Evolutionary conservation across 257 asterid genomes (phyloP).

Genomic region (Fraxinus pennsylvanica): DNA sequence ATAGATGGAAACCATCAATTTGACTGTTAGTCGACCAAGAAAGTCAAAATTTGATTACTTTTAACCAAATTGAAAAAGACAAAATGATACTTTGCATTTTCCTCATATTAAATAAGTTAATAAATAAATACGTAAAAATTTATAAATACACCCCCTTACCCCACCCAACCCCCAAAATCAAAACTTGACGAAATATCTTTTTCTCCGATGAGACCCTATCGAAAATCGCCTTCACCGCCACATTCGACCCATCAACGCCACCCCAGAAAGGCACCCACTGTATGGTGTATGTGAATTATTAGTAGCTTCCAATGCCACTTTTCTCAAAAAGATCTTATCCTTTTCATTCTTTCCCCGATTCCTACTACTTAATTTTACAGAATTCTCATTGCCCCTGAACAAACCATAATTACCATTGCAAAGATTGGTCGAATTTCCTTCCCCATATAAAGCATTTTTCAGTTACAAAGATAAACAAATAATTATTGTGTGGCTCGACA

Average conservation of each 20-base stretch:
- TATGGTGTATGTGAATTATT: constrained; percentile 81
- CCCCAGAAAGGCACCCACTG: constrained; percentile 80
- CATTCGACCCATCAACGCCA: constrained; percentile 57
- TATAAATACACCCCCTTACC: too few relatives aligned
- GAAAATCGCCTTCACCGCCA: too few relatives aligned
- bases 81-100: too few relatives aligned
- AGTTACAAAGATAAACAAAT: constrained; percentile 30
- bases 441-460: background rate
- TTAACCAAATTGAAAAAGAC: too few relatives aligned
- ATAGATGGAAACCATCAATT: too few relatives aligned
- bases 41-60: too few relatives aligned
- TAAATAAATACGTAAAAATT: too few relatives aligned
- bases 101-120: too few relatives aligned
- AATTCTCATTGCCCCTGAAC: background rate
- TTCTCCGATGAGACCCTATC: too few relatives aligned
- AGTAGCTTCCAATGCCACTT: constrained; percentile 70
- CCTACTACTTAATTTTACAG: constrained; percentile 37
- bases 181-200: too few relatives aligned
- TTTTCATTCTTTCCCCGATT: constrained; percentile 23
- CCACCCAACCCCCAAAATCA: too few relatives aligned
- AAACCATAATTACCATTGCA: constrained; percentile 12
- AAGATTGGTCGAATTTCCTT: background rate
- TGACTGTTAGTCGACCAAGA: too few relatives aligned
- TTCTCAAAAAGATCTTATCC: constrained; percentile 32
- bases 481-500: constrained; percentile 58